A percentile compares a stretch with the other conserved stretches of the same genome.
Evolutionary conservation across 228 moss, liverwort and hornwort genomes (phyloP).

Genomic region (Sphagnum magellanicum): DNA sequence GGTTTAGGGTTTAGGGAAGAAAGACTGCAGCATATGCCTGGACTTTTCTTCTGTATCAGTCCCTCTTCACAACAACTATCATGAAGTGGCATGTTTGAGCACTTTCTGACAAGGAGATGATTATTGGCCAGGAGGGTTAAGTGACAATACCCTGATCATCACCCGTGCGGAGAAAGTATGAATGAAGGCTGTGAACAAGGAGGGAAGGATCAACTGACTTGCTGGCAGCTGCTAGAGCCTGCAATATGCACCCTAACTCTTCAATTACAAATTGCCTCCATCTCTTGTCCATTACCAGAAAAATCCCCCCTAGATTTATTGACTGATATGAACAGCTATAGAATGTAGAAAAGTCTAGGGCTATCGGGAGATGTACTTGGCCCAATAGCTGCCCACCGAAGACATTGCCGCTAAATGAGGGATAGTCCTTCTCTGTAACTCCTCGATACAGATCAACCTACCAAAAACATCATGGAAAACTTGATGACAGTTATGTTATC

Average conservation of each 20-base stretch:
- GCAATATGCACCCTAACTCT: constrained; percentile 2
- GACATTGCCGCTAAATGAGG: constrained; percentile 27
- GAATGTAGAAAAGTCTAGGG: background rate
- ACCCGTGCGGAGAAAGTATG: constrained; percentile 66
- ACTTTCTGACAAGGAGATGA: too few relatives aligned
- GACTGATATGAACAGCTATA: background rate
- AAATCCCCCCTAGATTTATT: background rate
- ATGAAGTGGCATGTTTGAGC: background rate
- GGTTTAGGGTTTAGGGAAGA: background rate
- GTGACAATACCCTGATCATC: constrained; percentile 30
- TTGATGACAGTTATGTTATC: too few relatives aligned
- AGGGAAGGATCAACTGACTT: constrained; percentile 56
- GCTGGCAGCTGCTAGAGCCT: constrained; percentile 78
- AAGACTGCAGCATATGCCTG: background rate
- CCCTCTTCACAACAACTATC: too few relatives aligned
- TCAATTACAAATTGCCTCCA: background rate
- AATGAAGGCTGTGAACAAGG: constrained; percentile 70
- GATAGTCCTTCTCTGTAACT: constrained; percentile 19
- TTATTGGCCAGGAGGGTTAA: too few relatives aligned
- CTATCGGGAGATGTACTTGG: constrained; percentile 15
- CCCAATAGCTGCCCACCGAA: constrained; percentile 31
- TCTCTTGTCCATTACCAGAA: constrained; percentile 1
- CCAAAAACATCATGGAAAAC: background rate
- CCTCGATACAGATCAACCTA: constrained; percentile 30
- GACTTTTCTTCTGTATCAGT: too few relatives aligned